Evolutionary conservation across 805 yeast genomes (phyloP), one percentile per base, ranked within the genome.

Genomic region (Hyphopichia homilentoma): DNA sequence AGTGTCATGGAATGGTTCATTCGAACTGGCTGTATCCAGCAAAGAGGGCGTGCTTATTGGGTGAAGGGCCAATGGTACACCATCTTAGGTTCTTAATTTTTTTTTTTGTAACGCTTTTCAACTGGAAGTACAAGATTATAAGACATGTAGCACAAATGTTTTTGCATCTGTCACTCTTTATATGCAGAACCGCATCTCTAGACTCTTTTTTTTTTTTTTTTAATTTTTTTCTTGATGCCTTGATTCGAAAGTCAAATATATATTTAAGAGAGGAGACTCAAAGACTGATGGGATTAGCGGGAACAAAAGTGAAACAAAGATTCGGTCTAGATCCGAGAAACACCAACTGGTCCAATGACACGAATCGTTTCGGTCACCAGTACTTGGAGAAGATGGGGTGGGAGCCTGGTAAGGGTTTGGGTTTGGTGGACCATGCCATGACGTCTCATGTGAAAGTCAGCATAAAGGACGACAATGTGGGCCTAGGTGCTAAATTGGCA

Each of bases 251-350:
- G 15, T 25, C 28, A n/a, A 12, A 25, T 15, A 12, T 21, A 15
- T 9, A 14, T n/a, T n/a, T n/a, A n/a, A n/a, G n/a, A n/a, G n/a
- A n/a, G n/a, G n/a, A n/a, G n/a, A n/a, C n/a, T n/a, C n/a, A n/a
- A n/a, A n/a, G 3, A 7, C 16, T 5, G 16, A 84, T 84, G 94
- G 93, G 94, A 32, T 72, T 84, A 50, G 90, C 90, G 27, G 97
- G 85, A 7, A 70, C 81, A 5, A 82, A 79, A 52, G 76, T 72
- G 8, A 87, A 84, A 50, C 95, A 84, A 49, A 73, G 93, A 50
- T 82, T 89, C 54, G 97, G 97, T 7, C 61, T 72, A 22, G 98
- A 90, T 61, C 98, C 98, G 12, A 69, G 97, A 51, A 90, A 90
- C 51, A 89, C 96, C 1, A 75, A 79, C 40, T 90, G 98, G 98